phyloP scores from a whole-genome alignment of 495 filamentous ascomycete species.

The Margaritispora aquatica region DNA sequence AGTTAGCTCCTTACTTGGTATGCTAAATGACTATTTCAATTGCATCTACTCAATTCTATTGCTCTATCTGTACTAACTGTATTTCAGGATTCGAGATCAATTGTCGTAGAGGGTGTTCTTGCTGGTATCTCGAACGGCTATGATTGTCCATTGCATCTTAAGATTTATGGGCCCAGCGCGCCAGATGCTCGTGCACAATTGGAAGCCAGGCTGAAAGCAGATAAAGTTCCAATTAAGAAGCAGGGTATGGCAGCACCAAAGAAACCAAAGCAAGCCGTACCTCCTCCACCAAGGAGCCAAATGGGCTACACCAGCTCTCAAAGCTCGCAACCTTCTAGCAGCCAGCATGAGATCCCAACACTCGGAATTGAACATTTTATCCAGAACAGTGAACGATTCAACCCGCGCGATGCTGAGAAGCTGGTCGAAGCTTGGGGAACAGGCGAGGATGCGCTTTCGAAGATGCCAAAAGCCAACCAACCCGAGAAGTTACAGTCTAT shows the following conservation, averaged over 20 bases:
- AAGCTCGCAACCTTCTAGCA: slow-evolving; percentile 34
- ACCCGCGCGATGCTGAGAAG: slow-evolving; percentile 59
- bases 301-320: slow-evolving; percentile 29
- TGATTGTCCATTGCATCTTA: slow-evolving; percentile 65
- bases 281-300: slow-evolving; percentile 9
- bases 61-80: too few relatives aligned
- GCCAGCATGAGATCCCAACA: slow-evolving; percentile 28
- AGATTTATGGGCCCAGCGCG: slow-evolving; percentile 60
- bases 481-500: slow-evolving; percentile 56
- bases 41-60: not conserved
- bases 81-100: slow-evolving; percentile 28
- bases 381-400: slow-evolving; percentile 61
- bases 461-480: slow-evolving; percentile 67
- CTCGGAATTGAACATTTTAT: slow-evolving; percentile 54
- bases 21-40: not conserved
- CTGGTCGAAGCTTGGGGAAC: slow-evolving; percentile 64
- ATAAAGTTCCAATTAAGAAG: slow-evolving; percentile 44
- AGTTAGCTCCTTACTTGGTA: slow-evolving; percentile 72
- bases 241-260: slow-evolving; percentile 35
- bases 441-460: slow-evolving; percentile 60
- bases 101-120: slow-evolving; percentile 61
- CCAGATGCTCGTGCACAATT: slow-evolving; percentile 41
- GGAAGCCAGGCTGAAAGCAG: slow-evolving; percentile 53
- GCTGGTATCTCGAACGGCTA: slow-evolving; percentile 54
- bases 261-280: not conserved